Conservation (phyloP, 2,329 filamentous ascomycete genomes). For the Colletotrichum nymphaeae region DNA sequence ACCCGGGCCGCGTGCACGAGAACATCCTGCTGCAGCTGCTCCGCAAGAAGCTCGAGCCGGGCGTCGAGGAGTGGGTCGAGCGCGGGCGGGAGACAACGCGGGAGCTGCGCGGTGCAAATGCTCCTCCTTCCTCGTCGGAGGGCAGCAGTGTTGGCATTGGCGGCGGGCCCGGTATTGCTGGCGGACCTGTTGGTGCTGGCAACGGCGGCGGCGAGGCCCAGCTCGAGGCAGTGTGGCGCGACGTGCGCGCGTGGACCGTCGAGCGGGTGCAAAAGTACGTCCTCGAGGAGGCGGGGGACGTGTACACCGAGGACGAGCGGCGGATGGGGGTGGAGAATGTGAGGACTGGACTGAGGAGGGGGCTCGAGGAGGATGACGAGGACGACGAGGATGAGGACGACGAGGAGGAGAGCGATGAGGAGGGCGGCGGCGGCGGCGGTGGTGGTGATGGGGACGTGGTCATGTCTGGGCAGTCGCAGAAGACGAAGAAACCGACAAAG, state of each 20-base stretch:
- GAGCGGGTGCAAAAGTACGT: constrained; percentile 55
- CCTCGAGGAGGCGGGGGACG: constrained; percentile 61
- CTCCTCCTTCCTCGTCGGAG: too few species aligned
- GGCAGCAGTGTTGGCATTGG: too few species aligned
- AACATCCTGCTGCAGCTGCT: constrained; percentile 75
- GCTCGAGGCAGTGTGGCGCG: constrained; percentile 68
- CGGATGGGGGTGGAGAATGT: constrained; percentile 75
- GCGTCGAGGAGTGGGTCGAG: constrained; percentile 79
- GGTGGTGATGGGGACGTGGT: constrained; percentile 58
- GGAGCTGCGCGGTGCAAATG: constrained; percentile 46
- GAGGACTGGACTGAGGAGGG: constrained; percentile 74
- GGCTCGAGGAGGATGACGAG: constrained; percentile 62
- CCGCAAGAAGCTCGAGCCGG: constrained; percentile 85
- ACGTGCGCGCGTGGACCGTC: constrained; percentile 54
- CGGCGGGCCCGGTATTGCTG: neutral
- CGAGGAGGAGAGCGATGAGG: constrained; percentile 67
- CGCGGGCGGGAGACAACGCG: constrained; percentile 65
- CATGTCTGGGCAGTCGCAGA: constrained; percentile 42
- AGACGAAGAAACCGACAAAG: constrained; percentile 42
- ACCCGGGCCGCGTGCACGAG: constrained; percentile 76
- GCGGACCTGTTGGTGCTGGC: too few species aligned
- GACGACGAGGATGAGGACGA: constrained; percentile 64
- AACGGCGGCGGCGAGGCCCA: constrained; percentile 51
- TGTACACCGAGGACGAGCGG: constrained; percentile 79
- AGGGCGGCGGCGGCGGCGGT: constrained; percentile 44